Evolutionary conservation across 176 grass and related monocot species (phyloP), one percentile per base, ranked within the genome.

Genomic region (Oryza australiensis): DNA sequence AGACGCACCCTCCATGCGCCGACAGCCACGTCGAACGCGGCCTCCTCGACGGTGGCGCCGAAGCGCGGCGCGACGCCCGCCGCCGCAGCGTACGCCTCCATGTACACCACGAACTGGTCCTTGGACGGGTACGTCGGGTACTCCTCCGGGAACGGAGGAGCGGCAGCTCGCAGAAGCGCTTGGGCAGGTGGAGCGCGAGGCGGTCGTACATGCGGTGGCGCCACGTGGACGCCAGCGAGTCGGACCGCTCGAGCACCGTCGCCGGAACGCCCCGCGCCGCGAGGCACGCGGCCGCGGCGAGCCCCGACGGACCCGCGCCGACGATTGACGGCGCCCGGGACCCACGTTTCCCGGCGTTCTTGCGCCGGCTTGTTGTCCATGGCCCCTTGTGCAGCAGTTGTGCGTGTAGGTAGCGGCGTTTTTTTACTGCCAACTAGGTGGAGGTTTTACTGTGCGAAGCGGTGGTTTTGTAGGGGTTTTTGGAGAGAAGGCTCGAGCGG

Each of bases 101-200:
- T 86, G 93, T 99, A 95, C 0, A 87, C 28, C 7, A 99, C 77
- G 91, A 99, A 99, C 87, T 94, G 96, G 65, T 88, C 79, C 91
- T 94, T 99, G 53, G 77, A 84, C 27, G 96, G 96, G 85, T 99
- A 95, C 38, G 80, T 80, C 26, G 96, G 96, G 74, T 88, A 94
- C 0, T 55, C 83, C 7, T 72, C 40, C 11, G 96, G 96, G 83
- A 99, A 99, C 9, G 87, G 34, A 94, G 82, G 43, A 90, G 67
- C 1, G 96, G 96, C 35, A 99, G 96, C 91, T 99, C 85, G 77
- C 96, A 95, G 89, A 99, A 99, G 76, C 84, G 83, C 83, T 88
- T 95, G 27, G 96, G 96, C 28, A 99, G 93, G 89, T 99, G 93
- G 45, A 99, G 96, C 62, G 88, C 89, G 60, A 99, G 93, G 9